Conservation (phyloP, 2,329 filamentous ascomycete species). For the Ramularia endophylla region DNA sequence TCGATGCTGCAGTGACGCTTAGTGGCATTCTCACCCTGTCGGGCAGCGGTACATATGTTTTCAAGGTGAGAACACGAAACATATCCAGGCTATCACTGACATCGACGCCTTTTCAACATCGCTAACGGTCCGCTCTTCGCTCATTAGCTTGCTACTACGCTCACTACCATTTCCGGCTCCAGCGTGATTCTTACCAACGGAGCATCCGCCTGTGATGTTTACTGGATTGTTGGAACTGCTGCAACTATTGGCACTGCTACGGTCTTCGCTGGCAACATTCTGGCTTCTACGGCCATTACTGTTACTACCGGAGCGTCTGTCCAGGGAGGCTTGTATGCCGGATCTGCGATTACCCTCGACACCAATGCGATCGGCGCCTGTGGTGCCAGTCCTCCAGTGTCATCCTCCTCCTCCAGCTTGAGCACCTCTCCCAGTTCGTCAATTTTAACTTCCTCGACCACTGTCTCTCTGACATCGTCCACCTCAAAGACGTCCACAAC, state of each 20-base stretch:
- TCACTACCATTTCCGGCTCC: conserved; percentile 7
- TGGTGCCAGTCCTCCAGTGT: not conserved
- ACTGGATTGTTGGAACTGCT: conserved; percentile 6
- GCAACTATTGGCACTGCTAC: conserved; percentile 5
- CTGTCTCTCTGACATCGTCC: not conserved
- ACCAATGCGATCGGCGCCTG: not conserved
- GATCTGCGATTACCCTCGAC: conserved; percentile 7
- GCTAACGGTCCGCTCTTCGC: too few relatives aligned
- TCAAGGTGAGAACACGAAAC: conserved; percentile 5
- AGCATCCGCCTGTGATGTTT: conserved; percentile 8
- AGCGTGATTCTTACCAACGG: conserved; percentile 8
- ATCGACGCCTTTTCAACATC: too few relatives aligned
- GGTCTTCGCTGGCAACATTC: conserved; percentile 5
- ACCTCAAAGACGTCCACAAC: not conserved
- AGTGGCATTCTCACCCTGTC: conserved; percentile 6
- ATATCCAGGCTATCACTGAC: too few relatives aligned
- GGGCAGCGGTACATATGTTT: conserved; percentile 5
- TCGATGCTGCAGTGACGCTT: conserved; percentile 5
- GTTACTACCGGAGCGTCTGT: conserved; percentile 6
- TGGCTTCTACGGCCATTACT: conserved; percentile 7
- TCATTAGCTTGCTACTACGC: not conserved
- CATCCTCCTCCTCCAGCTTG: too few relatives aligned
- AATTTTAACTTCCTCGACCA: not conserved
- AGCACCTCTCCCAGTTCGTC: not conserved
- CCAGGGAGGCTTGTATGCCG: conserved; percentile 6